Evolutionary conservation across 148 eudicot species (phyloP), one percentile per base, ranked within the genome.

Genomic region (Bassia scoparia): DNA sequence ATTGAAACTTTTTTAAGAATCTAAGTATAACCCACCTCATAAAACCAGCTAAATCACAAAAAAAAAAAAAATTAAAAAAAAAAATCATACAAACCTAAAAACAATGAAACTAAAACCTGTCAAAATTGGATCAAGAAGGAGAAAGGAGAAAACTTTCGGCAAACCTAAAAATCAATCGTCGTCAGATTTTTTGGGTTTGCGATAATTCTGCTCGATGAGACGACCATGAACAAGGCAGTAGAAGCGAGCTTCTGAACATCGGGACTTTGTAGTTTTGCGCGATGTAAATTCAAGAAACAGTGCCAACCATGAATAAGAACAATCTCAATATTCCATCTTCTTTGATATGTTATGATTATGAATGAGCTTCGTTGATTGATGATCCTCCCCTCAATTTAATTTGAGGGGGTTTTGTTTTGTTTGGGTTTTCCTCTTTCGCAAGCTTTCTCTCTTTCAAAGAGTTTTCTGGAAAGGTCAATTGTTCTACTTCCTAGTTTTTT

Each of bases 231-330:
- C 41, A 86, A 14, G 29, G 70, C 76, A 35, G 83, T 73, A 29
- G 81, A 69, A 61, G 74, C 86, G 43, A 86, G 81, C 62, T 83
- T 87, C 49, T 81, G 82, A 24, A 84, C 80, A 68, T 81, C 86
- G 86, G 86, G 21, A 87, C 86, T 76, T 83, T 78, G 86, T 90
- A 90, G 72, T 90, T 90, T 75, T 90, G 96, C 27, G 96, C 92
- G 21, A 90, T 76, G 63, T 90, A 88, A 23, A 88, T 77, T 2
- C 96, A 92, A 18, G 79, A 83, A 8, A 72, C 71, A 1, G 89
- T 85, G 11, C 96, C 96, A 16, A 75, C 62, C 68, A 85, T 71
- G 77, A 90, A 88, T 27, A 83, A 71, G 63, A 86, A 84, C 73
- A 84, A 75, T 79, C 69, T 74, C 73, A 2, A 88, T 72, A 76